Base-by-base conservation (phyloP, 1,284 basidiomycete genomes). In the Ustilago hordei region DNA sequence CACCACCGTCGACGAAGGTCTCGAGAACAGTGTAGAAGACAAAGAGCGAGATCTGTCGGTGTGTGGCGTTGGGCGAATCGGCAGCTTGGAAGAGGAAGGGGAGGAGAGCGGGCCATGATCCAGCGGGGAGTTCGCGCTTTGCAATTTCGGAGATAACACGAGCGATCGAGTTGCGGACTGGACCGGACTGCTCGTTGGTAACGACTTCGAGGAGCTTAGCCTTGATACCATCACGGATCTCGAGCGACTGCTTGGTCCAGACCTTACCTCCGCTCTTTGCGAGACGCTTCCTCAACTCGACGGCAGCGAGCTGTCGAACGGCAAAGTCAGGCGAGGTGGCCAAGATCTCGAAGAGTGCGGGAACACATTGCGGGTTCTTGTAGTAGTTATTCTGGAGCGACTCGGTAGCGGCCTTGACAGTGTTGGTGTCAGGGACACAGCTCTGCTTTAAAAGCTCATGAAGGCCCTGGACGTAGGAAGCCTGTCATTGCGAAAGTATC, bases 251-350 rank as follows among this genome's bases (percentile, higher is more conserved):
- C 81, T 91, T 89, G 45, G 91, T 89, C 96, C 97, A 98, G 45
- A 95, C 88, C 86, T 91, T 91, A 62, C 93, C 93, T 79, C 92
- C 92, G 83, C 92, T 92, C 86, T 91, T 90, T 32, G 89, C 87
- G 66, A 99, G 90, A 72, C 96, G 92, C 89, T 99, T 99, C 80
- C 97, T 90, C 84, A 98, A 89, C 88, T 99, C 97, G 67, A 99
- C 95, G n/a, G 95, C 95, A 57, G 95, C 94, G 28, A 99, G 91
- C 91, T 99, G 97, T 64, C 96, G 93, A 71, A 98, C 92, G 19
- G 75, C 77, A n/a, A 81, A 87, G 87, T 95, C 93, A 19, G 92
- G 92, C 35, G 93, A 93, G 83, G 91, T 93, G 38, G 93, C 92
- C 62, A 95, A 90, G 84, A 98, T 94, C 84, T 91, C 92, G 74